phyloP scores from a whole-genome alignment of 306 rosid genomes.

The Quercus cerris region DNA sequence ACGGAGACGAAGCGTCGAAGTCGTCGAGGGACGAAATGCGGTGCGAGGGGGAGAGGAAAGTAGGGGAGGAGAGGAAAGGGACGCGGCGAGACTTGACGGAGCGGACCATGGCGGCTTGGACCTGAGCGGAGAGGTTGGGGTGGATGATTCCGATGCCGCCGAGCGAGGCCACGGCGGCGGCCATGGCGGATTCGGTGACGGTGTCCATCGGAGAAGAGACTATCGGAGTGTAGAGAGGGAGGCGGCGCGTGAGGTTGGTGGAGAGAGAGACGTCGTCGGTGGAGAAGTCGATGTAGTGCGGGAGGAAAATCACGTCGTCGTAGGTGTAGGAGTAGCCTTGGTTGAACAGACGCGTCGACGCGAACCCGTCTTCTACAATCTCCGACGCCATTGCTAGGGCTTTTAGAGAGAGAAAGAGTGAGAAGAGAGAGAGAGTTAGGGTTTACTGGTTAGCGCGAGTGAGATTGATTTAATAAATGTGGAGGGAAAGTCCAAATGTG shows the following conservation, averaged over 20 bases:
- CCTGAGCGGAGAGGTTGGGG: constrained; percentile 44
- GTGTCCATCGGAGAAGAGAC: constrained; percentile 98
- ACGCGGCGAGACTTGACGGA: constrained; percentile 74
- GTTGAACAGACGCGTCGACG: constrained; percentile 69
- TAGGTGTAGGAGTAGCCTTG: constrained; percentile 88
- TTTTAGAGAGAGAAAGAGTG: neutral
- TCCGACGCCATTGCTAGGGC: constrained; percentile 1
- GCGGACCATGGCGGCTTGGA: constrained; percentile 54
- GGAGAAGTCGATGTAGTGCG: constrained; percentile 86
- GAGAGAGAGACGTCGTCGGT: constrained; percentile 60
- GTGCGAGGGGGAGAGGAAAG: constrained; percentile 42
- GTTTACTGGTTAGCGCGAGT: no score
- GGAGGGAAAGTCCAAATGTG: neutral
- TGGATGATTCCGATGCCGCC: constrained; percentile 74
- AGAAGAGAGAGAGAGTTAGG: no score
- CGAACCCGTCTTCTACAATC: constrained; percentile 62
- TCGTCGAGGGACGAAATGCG: constrained; percentile 40
- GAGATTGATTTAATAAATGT: neutral
- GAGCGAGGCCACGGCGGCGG: constrained; percentile 72
- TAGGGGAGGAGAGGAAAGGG: constrained; percentile 58
- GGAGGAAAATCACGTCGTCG: constrained; percentile 89
- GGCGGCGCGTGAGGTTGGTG: constrained; percentile 56
- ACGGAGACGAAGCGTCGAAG: constrained; percentile 40
- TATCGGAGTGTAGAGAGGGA: constrained; percentile 59
- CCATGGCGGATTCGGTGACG: constrained; percentile 76